Base-by-base conservation (phyloP, 768 basidiomycete species). In the Russula sp. region DNA sequence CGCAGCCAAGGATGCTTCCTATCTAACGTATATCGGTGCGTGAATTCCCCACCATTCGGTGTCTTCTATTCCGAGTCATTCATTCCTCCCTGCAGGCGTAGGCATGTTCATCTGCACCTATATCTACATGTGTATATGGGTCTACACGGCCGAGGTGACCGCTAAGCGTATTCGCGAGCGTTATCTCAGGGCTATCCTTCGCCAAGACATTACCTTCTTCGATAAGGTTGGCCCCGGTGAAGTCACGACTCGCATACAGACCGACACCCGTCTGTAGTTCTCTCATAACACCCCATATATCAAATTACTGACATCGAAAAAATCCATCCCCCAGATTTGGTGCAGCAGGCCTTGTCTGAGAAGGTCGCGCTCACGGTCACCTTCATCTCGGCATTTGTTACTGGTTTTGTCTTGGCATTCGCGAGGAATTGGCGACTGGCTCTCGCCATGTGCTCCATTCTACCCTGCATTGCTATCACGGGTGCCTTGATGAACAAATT, bases 151-250 rank as follows among this genome's bases (percentile, higher is more conserved):
- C 20, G 95, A 98, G 73, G 73, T 84, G 40, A 87, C 88, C 63
- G 84, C 94, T 0, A 90, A 88, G 70, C 84, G 95, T 35, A 80
- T 98, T 45, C 84, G 95, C 27, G 93, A 97, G 74, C 78, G 73
- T 13, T 98, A 98, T 72, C 83, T 97, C 11, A 75, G 79, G 65
- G 84, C 93, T 2, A 75, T 95, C 20, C 78, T 98, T 2, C 85
- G 92, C 35, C 95, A 98, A 70, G 87, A 92, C 65, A 86, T 95
- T 65, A 85, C 88, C 11, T 98, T 83, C 76, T 97, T 97, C 70
- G 95, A 98, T 73, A 83, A 86, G 11, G 83, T 97, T 60, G 94
- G 95, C 51, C 87, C 94, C 7, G 95, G 95, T 63, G 95, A 98
- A 71, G 86, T 98, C 27, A 88, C 95, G 0, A 97, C 94, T 6